A percentile compares a stretch with the other conserved stretches of the same genome.
These are phyloP conservation scores for Ustilago lituana DNA, from an alignment of 1,284 basidiomycete species.

Conservation along the genomic window DNA sequence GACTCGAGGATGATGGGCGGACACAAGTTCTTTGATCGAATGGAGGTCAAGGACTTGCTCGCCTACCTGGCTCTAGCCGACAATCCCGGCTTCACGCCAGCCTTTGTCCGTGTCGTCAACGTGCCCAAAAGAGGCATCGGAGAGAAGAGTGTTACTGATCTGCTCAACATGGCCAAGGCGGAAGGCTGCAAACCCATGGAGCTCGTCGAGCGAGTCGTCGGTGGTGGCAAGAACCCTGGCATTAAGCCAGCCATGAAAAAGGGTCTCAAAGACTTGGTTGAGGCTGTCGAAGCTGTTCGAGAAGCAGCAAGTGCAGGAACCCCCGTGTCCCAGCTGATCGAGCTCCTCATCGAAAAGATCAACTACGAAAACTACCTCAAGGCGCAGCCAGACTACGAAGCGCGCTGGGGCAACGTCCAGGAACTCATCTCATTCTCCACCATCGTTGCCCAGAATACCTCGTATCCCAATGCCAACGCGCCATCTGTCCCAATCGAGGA, in stretches of 20 bases:
- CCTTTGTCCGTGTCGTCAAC: conserved; percentile 81
- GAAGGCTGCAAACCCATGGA: conserved; percentile 74
- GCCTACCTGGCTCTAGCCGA: conserved; percentile 79
- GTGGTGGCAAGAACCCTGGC: conserved; percentile 69
- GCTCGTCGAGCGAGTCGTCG: conserved; percentile 67
- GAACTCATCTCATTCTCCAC: conserved; percentile 73
- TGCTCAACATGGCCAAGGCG: conserved; percentile 72
- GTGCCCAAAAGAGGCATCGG: conserved; percentile 80
- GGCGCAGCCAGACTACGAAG: conserved; percentile 76
- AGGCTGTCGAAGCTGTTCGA: conserved; percentile 72
- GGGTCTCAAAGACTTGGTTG: conserved; percentile 75
- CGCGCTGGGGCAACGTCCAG: conserved; percentile 85
- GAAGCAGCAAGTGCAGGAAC: conserved; percentile 73
- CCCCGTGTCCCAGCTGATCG: conserved; percentile 76
- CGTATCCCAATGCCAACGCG: conserved; percentile 4
- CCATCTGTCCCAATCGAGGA: conserved; percentile 23
- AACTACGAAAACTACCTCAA: conserved; percentile 78
- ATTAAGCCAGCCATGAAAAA: conserved; percentile 76
- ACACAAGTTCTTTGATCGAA: conserved; percentile 85
- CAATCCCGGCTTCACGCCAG: conserved; percentile 77
- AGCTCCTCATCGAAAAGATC: conserved; percentile 73
- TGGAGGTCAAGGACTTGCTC: conserved; percentile 82
- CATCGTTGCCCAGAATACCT: conserved; percentile 32
- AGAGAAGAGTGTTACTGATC: conserved; percentile 79
- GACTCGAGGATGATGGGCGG: conserved; percentile 82